Conservation (phyloP, 129 eudicot species). For the Centrapalus pauciflorus region DNA sequence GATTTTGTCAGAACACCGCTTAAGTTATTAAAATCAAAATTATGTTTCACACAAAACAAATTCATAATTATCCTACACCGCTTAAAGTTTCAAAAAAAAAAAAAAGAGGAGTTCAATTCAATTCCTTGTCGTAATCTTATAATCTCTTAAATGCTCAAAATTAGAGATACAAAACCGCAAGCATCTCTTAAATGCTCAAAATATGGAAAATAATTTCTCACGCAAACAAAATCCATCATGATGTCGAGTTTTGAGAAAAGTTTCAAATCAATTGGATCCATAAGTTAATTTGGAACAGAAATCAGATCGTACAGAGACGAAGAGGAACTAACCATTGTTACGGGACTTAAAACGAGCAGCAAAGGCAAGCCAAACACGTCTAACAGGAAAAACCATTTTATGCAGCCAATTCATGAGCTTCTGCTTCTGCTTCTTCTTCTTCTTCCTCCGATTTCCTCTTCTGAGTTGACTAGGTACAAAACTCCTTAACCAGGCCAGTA, state of each 20-base stretch:
- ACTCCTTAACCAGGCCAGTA: slow-evolving; percentile 53
- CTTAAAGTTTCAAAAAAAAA: too few relatives aligned
- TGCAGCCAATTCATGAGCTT: slow-evolving; percentile 53
- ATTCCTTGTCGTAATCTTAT: background rate
- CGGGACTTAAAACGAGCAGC: slow-evolving; percentile 55
- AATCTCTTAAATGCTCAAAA: background rate
- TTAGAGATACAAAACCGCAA: background rate
- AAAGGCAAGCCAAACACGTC: slow-evolving; percentile 52
- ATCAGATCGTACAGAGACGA: background rate
- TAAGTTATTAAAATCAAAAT: too few relatives aligned
- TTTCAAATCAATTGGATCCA: background rate
- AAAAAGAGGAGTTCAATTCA: background rate
- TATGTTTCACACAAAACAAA: too few relatives aligned
- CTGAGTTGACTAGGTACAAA: slow-evolving; percentile 37
- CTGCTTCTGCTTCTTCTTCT: slow-evolving; percentile 19
- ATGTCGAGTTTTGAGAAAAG: background rate
- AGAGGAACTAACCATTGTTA: slow-evolving; percentile 39
- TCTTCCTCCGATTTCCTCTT: slow-evolving; percentile 36
- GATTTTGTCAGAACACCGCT: too few relatives aligned
- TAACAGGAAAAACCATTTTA: slow-evolving; percentile 60
- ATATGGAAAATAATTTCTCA: background rate
- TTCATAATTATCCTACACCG: too few relatives aligned
- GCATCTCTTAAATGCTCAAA: background rate
- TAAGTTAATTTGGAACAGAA: background rate
- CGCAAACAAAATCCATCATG: background rate